A percentile compares a stretch with the other conserved stretches of the same genome.
phyloP scores from a whole-genome alignment of 257 asterid genomes.

The Oldenlandia corymbosa region DNA sequence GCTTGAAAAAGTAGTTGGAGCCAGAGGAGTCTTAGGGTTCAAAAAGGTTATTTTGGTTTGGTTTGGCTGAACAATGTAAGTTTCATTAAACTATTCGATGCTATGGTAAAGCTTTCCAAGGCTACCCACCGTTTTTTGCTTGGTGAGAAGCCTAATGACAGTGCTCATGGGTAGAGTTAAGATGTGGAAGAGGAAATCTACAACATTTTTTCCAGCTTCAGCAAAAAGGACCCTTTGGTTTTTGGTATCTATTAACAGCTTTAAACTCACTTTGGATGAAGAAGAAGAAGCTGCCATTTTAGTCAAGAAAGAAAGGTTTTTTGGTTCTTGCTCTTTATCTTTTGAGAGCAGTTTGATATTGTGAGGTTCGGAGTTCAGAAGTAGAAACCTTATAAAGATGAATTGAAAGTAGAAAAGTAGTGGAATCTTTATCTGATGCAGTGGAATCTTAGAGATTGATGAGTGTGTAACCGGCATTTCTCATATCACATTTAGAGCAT shows the following conservation, averaged over 20 bases:
- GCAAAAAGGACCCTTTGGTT: constrained; percentile 34
- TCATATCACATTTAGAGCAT: no score
- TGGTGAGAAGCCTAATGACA: constrained; percentile 13
- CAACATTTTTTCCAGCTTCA: constrained; percentile 32
- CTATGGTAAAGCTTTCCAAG: constrained; percentile 25
- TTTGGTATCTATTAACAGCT: constrained; percentile 31
- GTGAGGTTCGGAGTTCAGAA: no score
- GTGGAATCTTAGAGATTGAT: no score
- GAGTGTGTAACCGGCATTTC: no score
- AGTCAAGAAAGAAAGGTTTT: no score
- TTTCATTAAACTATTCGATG: constrained; percentile 9
- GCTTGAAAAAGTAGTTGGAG: neutral
- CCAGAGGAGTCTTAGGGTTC: constrained; percentile 13
- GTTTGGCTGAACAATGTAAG: constrained; percentile 9
- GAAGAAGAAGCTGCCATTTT: neutral
- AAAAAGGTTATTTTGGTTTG: constrained; percentile 19
- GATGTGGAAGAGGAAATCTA: constrained; percentile 36
- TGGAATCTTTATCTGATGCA: no score
- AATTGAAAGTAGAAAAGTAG: no score
- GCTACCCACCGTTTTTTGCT: constrained; percentile 26
- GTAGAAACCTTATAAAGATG: no score
- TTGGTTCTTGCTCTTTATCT: no score
- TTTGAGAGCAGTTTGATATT: no score
- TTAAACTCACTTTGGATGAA: constrained; percentile 24
- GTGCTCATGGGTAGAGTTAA: constrained; percentile 25